A percentile compares a stretch with the other conserved stretches of the same genome.
These are phyloP conservation scores for Eragrostis curvula DNA, from an alignment of 176 grass and related monocot genomes.

Conservation along the genomic window DNA sequence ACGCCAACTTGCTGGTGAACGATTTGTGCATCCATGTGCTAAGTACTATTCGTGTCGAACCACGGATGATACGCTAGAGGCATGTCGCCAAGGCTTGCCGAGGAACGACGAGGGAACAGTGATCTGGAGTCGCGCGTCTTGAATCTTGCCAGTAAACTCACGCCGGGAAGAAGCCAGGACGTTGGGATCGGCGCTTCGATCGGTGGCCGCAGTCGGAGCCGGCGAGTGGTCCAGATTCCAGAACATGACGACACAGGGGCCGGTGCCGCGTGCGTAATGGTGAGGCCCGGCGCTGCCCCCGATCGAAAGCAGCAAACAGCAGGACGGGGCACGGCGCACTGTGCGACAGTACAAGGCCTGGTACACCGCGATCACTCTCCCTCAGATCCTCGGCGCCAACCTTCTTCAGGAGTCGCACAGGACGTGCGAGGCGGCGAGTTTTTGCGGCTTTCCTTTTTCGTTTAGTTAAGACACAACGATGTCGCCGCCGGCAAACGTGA, in stretches of 20 bases:
- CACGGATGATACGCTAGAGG: not conserved
- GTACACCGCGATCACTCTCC: not conserved
- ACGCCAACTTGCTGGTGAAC: slow-evolving; percentile 12
- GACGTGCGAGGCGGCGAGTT: not conserved
- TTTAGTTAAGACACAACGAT: no score
- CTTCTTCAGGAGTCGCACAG: not conserved
- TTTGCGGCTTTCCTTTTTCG: no score
- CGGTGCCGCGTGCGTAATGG: slow-evolving; percentile 22
- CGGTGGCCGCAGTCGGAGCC: not conserved
- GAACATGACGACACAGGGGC: not conserved
- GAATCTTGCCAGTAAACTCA: not conserved
- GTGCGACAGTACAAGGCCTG: not conserved
- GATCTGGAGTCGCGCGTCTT: not conserved
- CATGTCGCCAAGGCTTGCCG: not conserved
- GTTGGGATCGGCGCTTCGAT: not conserved
- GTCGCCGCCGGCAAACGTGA: no score
- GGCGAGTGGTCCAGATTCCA: not conserved
- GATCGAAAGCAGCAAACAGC: not conserved
- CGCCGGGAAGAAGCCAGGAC: not conserved
- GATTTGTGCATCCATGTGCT: not conserved
- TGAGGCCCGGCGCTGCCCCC: slow-evolving; percentile 8
- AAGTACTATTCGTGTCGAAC: not conserved
- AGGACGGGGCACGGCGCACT: not conserved
- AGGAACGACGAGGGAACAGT: slow-evolving; percentile 20
- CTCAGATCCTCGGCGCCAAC: not conserved